phyloP scores from a whole-genome alignment of 306 rosid genomes.

The Vigna trinervia region DNA sequence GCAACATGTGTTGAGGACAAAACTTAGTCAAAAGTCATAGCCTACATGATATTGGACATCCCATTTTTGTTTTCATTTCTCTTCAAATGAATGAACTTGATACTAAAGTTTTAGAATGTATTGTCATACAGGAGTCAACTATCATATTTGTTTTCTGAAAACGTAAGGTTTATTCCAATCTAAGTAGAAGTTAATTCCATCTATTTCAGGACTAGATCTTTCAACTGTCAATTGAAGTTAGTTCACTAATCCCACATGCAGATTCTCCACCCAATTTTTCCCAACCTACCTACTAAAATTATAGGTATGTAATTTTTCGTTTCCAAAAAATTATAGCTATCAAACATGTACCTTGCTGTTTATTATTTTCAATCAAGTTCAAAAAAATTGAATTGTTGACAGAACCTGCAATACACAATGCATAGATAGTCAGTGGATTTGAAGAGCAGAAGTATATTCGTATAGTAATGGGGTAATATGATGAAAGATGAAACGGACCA shows the following conservation, averaged over 20 bases:
- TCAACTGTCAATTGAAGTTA: conserved; percentile 23
- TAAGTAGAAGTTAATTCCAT: background rate
- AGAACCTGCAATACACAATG: conserved; percentile 61
- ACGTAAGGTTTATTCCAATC: conserved; percentile 9
- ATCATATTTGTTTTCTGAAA: conserved; percentile 8
- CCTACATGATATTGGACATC: conserved; percentile 21
- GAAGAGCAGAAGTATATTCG: conserved; percentile 39
- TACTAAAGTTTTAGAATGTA: conserved; percentile 21
- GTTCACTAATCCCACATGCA: conserved; percentile 1
- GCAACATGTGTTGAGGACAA: background rate
- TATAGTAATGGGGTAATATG: conserved; percentile 12
- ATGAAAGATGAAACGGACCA: conserved; percentile 54
- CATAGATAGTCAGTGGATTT: conserved; percentile 34
- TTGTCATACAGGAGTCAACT: background rate
- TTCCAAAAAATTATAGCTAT: background rate
- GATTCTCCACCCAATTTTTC: conserved; percentile 23
- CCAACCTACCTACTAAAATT: conserved; percentile 21
- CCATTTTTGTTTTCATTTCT: conserved; percentile 2
- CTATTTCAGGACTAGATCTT: background rate
- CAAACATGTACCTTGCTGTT: conserved; percentile 68
- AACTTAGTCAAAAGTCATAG: conserved; percentile 21
- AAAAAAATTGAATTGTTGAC: conserved; percentile 61
- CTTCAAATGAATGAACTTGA: background rate
- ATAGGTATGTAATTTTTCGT: background rate
- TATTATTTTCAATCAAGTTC: conserved; percentile 76